These are phyloP conservation scores for Phytophthora parvispora DNA, from an alignment of 352 stramenopile species.

Conservation along the genomic window DNA sequence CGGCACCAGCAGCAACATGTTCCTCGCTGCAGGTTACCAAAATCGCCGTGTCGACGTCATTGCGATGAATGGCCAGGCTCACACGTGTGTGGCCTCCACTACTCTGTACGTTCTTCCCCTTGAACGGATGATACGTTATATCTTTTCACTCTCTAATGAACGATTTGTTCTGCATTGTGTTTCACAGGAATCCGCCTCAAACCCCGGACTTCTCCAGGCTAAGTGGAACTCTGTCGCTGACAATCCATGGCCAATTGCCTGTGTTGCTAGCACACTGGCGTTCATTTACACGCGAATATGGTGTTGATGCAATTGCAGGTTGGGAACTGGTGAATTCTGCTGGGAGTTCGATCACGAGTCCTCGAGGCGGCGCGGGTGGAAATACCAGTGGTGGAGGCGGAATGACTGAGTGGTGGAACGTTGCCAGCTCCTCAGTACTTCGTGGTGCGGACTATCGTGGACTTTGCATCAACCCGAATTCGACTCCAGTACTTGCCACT, in stretches of 20 bases:
- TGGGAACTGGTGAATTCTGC: conserved; percentile 33
- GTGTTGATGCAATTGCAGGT: conserved; percentile 26
- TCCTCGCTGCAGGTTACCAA: conserved; percentile 62
- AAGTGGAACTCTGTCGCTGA: conserved; percentile 52
- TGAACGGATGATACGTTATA: background rate
- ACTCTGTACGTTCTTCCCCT: conserved; percentile 24
- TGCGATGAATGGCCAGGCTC: conserved; percentile 39
- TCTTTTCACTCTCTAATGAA: background rate
- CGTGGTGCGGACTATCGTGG: background rate
- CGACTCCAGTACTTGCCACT: conserved; percentile 20
- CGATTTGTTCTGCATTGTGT: conserved; percentile 1
- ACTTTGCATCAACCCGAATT: background rate
- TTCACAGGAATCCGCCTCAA: conserved; percentile 48
- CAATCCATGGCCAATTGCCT: conserved; percentile 51
- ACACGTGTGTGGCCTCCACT: conserved; percentile 39
- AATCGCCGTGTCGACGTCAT: conserved; percentile 69
- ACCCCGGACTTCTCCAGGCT: conserved; percentile 63
- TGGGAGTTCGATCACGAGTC: conserved; percentile 30
- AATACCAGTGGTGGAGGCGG: conserved; percentile 35
- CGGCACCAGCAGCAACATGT: conserved; percentile 30
- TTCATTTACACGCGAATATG: conserved; percentile 21
- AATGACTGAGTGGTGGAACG: conserved; percentile 32
- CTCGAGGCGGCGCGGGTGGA: conserved; percentile 29
- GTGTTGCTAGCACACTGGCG: conserved; percentile 63
- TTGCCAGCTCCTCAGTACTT: conserved; percentile 25